Base-by-base conservation (phyloP, 495 filamentous ascomycete species). In the Penicillium herquei region DNA sequence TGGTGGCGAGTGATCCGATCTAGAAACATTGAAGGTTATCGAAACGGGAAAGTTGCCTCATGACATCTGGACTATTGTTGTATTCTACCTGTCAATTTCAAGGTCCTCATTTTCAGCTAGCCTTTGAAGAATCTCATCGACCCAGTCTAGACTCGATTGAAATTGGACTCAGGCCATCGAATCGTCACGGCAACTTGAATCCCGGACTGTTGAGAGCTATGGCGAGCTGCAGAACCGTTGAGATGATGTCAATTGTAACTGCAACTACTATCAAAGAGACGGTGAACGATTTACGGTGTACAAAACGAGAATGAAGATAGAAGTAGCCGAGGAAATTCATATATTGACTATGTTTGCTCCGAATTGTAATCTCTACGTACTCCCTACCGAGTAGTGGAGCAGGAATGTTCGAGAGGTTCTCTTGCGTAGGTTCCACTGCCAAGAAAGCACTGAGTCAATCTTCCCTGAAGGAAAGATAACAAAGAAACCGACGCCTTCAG, bases 381-480 rank as follows among this genome's bases (percentile, higher is more conserved):
- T 26, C 21, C 21, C 21, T 26, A 26, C 21, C 1, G 21, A 26
- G 21, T 26, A 26, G 21, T 26, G 21, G 21, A 26, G 21, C 4
- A 40, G 40, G 8, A 13, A 77, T 88, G 78, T 87, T 69, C 82
- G 79, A 84, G 78, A 77, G 65, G 79, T 88, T 89, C 84, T 88
- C 84, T 86, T 87, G 85, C 87, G 82, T 76, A 71, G 73, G 76
- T 80, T 72, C 80, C 86, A 87, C 70, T 71, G 70, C 74, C 73
- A 68, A 67, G 42, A 55, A 39, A 35, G 45, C 44, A 56, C 44
- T 40, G 41, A 3, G 37, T 50, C 41, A 6, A 43, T n/a, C 40
- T 43, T 34, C 16, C 45, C 55, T 26, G 26, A n/a, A 37, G 26
- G 69, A 70, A 75, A 69, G 58, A 68, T 59, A 68, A 65, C 72